These are phyloP conservation scores for Leishmania amazonensis DNA, from an alignment of 208 protist genomes.

Conservation along the genomic window DNA sequence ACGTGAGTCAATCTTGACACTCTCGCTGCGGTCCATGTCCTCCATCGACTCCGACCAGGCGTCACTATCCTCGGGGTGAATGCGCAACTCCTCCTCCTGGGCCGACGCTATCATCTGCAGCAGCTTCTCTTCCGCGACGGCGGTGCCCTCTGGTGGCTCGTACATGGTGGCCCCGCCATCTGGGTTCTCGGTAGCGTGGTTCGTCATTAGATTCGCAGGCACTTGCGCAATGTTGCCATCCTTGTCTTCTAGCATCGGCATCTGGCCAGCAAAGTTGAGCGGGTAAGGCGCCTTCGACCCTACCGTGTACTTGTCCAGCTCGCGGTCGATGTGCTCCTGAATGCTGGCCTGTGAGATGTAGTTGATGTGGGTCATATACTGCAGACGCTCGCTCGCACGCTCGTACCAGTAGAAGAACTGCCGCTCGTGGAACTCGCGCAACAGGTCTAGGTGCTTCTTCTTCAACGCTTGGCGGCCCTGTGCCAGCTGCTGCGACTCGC, in stretches of 20 bases:
- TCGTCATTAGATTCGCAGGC: constrained; percentile 65
- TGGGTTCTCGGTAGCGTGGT: constrained; percentile 77
- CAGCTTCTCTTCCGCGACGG: constrained; percentile 70
- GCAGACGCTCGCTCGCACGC: constrained; percentile 88
- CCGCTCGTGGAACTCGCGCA: constrained; percentile 89
- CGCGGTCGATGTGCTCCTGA: constrained; percentile 83
- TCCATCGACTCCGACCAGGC: constrained; percentile 72
- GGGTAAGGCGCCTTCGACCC: constrained; percentile 75
- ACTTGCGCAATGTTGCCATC: constrained; percentile 85
- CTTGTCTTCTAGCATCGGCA: constrained; percentile 86
- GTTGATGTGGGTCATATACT: constrained; percentile 89
- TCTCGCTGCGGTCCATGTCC: constrained; percentile 80
- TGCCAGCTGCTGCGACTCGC: constrained; percentile 70
- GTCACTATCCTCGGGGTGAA: constrained; percentile 40
- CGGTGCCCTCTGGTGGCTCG: constrained; percentile 58
- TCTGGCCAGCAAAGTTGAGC: constrained; percentile 91
- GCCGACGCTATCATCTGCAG: constrained; percentile 80
- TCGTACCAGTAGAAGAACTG: constrained; percentile 95
- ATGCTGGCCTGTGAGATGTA: constrained; percentile 79
- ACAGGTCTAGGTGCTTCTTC: constrained; percentile 91
- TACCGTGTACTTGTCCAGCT: constrained; percentile 89
- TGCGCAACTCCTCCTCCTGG: constrained; percentile 77
- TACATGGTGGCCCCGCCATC: constrained; percentile 65
- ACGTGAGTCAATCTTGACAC: constrained; percentile 41
- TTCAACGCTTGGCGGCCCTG: constrained; percentile 83